Percentiles rank a stretch among this genome's conserved stretches.
phyloP scores from a whole-genome alignment of 768 basidiomycete species.

The Leccinum olivaceopallidum region DNA sequence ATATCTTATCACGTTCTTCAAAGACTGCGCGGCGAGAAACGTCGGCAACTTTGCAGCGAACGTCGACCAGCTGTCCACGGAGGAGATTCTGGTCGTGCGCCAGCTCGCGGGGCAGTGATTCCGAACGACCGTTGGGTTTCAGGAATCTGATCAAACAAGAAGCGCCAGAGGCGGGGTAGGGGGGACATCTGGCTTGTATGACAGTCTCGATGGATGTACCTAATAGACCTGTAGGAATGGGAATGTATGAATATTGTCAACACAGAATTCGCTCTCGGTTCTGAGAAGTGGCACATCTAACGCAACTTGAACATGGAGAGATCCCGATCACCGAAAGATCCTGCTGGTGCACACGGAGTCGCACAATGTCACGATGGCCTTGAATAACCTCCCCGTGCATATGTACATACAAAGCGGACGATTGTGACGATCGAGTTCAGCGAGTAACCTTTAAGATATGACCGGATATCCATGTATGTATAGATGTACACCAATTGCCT shows the following conservation, averaged over 20 bases:
- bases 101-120: conserved; percentile 41
- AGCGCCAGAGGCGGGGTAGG: not conserved
- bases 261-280: not conserved
- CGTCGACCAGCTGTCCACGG: conserved; percentile 65
- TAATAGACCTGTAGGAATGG: not conserved
- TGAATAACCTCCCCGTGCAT: no score
- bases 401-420: not conserved
- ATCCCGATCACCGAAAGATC: not conserved
- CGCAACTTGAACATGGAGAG: not conserved
- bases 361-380: not conserved
- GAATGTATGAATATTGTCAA: not conserved
- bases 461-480: not conserved
- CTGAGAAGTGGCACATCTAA: not conserved
- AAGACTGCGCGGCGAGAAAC: conserved; percentile 64
- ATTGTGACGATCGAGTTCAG: not conserved
- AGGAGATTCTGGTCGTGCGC: conserved; percentile 70
- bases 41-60: conserved; percentile 60
- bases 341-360: not conserved
- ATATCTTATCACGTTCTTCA: conserved; percentile 69
- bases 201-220: conserved; percentile 10
- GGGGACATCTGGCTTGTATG: conserved; percentile 9
- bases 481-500: not conserved
- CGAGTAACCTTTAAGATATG: not conserved
- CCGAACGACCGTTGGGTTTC: not conserved
- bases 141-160: not conserved